Percentiles rank a stretch among this genome's conserved stretches.
Evolutionary conservation across 768 basidiomycete genomes (phyloP).

Genomic region (Hygrophoropsis aurantiaca): DNA sequence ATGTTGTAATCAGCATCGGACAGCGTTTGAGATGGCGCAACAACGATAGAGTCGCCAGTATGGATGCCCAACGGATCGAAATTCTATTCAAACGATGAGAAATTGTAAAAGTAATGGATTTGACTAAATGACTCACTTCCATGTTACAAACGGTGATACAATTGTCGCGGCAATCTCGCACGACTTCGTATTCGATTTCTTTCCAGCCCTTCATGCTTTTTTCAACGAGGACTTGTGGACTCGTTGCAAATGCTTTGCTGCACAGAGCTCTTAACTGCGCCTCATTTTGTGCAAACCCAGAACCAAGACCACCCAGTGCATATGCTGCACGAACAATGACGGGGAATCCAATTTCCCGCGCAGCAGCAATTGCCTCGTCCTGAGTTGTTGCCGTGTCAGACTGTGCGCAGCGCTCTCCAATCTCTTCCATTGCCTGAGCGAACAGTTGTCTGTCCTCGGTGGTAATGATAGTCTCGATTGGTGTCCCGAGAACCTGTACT

Average conservation of each 20-base stretch:
- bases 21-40: slow-evolving; percentile 96
- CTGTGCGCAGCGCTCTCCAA: slow-evolving; percentile 94
- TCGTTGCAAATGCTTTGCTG: slow-evolving; percentile 94
- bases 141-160: slow-evolving; percentile 99
- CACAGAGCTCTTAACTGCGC: slow-evolving; percentile 86
- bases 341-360: slow-evolving; percentile 84
- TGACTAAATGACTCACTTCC: slow-evolving; percentile 76
- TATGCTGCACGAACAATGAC: slow-evolving; percentile 97
- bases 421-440: slow-evolving; percentile 90
- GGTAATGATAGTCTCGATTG: slow-evolving; percentile 94
- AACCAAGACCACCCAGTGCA: slow-evolving; percentile 93
- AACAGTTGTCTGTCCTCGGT: slow-evolving; percentile 97
- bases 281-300: slow-evolving; percentile 95
- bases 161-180: slow-evolving; percentile 95
- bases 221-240: slow-evolving; percentile 98
- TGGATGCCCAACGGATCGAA: slow-evolving; percentile 99
- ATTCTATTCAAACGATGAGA: slow-evolving; percentile 71
- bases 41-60: slow-evolving; percentile 97
- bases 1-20: slow-evolving; percentile 99
- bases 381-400: slow-evolving; percentile 83
- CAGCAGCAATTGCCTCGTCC: slow-evolving; percentile 84
- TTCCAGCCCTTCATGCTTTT: slow-evolving; percentile 99
- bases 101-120: too few relatives aligned
- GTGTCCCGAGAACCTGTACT: slow-evolving; percentile 92
- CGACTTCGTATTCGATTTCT: slow-evolving; percentile 99